Evolutionary conservation across 768 basidiomycete species (phyloP).

Genomic region (Cubamyces sp.): DNA sequence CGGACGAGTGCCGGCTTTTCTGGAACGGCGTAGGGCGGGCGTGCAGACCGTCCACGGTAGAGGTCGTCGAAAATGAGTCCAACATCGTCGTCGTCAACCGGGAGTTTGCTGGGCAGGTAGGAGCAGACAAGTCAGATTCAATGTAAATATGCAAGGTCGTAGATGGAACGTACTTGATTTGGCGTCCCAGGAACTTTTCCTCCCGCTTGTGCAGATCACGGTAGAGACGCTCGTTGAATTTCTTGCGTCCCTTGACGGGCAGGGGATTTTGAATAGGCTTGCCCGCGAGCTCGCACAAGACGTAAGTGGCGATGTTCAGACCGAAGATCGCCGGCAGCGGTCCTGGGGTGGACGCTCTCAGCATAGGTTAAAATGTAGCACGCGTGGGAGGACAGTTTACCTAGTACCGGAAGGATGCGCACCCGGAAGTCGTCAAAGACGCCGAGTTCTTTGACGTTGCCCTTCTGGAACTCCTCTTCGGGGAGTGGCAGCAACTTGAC

Average conservation of each 20-base stretch:
- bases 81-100: conserved; percentile 84
- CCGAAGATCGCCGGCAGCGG: conserved; percentile 92
- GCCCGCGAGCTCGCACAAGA: conserved; percentile 83
- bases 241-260: conserved; percentile 82
- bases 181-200: conserved; percentile 59
- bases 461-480: conserved; percentile 91
- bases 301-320: conserved; percentile 85
- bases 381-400: conserved; percentile 41
- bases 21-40: conserved; percentile 80
- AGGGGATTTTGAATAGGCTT: conserved; percentile 84
- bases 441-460: conserved; percentile 85
- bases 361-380: neutral
- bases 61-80: conserved; percentile 88
- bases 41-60: conserved; percentile 71
- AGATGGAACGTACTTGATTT: conserved; percentile 53
- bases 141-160: neutral
- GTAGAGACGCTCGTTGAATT: conserved; percentile 80
- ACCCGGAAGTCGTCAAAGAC: conserved; percentile 94
- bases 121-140: neutral
- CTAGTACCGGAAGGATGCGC: conserved; percentile 90
- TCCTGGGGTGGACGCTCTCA: conserved; percentile 41
- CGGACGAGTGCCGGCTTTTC: conserved; percentile 73
- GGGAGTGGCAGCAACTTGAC: conserved; percentile 88
- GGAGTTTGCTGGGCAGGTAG: conserved; percentile 56
- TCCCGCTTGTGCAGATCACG: conserved; percentile 80